Conservation (phyloP, 345 rosid genomes). For the Pelargonium nanum region DNA sequence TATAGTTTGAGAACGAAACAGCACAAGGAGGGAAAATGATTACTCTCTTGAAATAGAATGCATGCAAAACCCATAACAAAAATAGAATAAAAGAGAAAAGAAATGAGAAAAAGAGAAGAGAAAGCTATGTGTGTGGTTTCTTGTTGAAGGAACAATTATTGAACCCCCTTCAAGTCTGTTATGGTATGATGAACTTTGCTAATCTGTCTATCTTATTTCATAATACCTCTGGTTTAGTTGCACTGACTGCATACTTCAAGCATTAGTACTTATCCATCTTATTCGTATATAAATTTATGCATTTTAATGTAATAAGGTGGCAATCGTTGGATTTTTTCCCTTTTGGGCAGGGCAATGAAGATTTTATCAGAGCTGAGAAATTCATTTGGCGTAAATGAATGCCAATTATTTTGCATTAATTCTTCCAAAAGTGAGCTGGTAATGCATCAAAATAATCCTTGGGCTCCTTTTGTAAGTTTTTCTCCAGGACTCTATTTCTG, state of each 20-base stretch:
- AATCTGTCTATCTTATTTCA: neutral
- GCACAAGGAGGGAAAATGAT: neutral
- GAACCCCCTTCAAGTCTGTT: neutral
- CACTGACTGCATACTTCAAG: neutral
- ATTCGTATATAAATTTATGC: neutral
- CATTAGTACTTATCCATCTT: neutral
- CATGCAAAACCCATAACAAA: no score
- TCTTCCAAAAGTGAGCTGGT: constrained; percentile 66
- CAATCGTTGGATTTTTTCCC: constrained; percentile 12
- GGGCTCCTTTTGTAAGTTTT: constrained; percentile 56
- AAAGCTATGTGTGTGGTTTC: neutral
- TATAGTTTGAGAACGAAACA: neutral
- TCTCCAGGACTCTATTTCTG: neutral
- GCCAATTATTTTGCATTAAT: constrained; percentile 78
- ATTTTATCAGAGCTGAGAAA: constrained; percentile 76
- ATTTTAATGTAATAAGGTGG: constrained; percentile 10
- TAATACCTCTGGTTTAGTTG: neutral
- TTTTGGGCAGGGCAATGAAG: constrained; percentile 59
- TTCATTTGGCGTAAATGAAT: constrained; percentile 67
- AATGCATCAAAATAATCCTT: constrained; percentile 55
- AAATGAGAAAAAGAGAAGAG: neutral
- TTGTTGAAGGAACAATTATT: neutral
- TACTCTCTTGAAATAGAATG: neutral
- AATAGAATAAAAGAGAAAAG: no score
- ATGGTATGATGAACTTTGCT: neutral